These are phyloP conservation scores for Corylus avellana DNA, from an alignment of 306 rosid genomes.

Conservation along the genomic window DNA sequence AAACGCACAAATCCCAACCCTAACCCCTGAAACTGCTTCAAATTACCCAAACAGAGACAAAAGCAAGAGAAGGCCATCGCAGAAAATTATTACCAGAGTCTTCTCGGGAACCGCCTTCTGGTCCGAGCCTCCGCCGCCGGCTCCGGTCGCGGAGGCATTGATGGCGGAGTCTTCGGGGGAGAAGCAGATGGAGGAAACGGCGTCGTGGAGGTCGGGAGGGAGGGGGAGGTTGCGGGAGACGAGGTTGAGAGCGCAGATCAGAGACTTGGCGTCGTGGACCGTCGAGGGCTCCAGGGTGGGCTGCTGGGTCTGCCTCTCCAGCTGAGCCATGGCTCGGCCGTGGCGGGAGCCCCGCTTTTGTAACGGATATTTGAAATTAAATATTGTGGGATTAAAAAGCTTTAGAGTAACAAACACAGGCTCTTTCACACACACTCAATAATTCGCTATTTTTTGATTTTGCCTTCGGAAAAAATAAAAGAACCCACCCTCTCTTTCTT, in stretches of 20 bases:
- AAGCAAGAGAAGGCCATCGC: not conserved
- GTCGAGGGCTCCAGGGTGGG: not conserved
- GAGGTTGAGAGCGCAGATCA: constrained; percentile 83
- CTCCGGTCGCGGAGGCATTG: not conserved
- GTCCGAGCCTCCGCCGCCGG: not conserved
- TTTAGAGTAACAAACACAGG: constrained; percentile 17
- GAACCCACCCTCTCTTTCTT: constrained; percentile 21
- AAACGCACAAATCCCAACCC: constrained; percentile 11
- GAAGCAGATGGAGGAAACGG: constrained; percentile 72
- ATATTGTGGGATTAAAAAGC: constrained; percentile 6
- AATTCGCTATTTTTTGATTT: constrained; percentile 21
- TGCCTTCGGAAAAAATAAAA: constrained; percentile 8
- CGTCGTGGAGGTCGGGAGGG: constrained; percentile 66
- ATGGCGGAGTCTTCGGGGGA: not conserved
- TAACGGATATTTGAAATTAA: constrained; percentile 45
- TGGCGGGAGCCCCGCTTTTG: constrained; percentile 70
- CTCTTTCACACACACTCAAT: constrained; percentile 20
- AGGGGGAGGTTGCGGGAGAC: constrained; percentile 94
- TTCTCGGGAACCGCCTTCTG: not conserved
- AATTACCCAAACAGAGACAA: not conserved
- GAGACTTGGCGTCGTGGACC: constrained; percentile 56
- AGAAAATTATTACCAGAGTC: constrained; percentile 34
- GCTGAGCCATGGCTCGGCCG: constrained; percentile 56
- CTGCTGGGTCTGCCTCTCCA: constrained; percentile 44
- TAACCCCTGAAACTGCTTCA: constrained; percentile 21